Percentiles rank a stretch among this genome's conserved stretches.
Evolutionary conservation across 2,329 filamentous ascomycete genomes (phyloP).

Genomic region (Ceratocystis lukuohia): DNA sequence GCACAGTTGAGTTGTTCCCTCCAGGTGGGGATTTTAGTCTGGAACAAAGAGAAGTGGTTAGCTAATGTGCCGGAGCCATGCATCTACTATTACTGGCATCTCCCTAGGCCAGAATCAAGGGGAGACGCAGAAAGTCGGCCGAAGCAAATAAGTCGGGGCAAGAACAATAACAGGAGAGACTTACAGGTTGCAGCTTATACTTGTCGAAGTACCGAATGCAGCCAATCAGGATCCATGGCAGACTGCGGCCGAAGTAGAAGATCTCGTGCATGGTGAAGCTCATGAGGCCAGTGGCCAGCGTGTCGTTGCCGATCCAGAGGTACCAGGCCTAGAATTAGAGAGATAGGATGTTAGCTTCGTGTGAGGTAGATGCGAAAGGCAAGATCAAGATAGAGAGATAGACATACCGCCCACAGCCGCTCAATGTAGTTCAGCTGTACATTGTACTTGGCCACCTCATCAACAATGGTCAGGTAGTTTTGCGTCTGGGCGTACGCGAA

Average conservation of each 20-base stretch:
- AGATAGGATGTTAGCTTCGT: conserved; percentile 17
- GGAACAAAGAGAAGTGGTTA: not conserved
- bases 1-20: conserved; percentile 93
- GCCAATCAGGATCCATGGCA: conserved; percentile 92
- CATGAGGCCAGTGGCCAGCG: conserved; percentile 91
- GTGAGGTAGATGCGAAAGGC: not conserved
- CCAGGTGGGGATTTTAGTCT: conserved; percentile 75
- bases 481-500: conserved; percentile 34
- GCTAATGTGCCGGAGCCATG: not conserved
- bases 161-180: not conserved
- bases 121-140: not conserved
- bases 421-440: conserved; percentile 76
- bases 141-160: not conserved
- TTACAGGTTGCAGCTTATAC: conserved; percentile 85
- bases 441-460: conserved; percentile 59
- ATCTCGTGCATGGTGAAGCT: conserved; percentile 90
- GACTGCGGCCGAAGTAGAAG: conserved; percentile 81
- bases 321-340: conserved; percentile 58
- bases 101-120: too few relatives aligned
- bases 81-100: too few relatives aligned
- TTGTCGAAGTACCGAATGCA: conserved; percentile 73
- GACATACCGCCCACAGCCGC: conserved; percentile 69
- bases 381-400: not conserved
- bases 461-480: conserved; percentile 44
- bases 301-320: conserved; percentile 94